Conservation (phyloP, 768 basidiomycete genomes). For the Arthromyces matolae region DNA sequence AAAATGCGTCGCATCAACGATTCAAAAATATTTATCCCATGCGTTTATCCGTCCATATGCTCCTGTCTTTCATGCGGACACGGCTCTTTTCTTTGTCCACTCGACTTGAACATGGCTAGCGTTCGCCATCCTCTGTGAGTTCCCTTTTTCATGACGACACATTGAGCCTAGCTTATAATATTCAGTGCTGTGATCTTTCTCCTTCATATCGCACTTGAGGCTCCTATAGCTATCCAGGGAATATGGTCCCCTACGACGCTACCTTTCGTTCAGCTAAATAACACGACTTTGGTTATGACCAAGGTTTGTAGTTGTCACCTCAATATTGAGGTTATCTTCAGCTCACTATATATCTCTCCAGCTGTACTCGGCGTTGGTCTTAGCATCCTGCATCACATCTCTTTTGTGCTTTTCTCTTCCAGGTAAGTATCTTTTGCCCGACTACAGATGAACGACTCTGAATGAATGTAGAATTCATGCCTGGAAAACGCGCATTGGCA, state of each 20-base stretch:
- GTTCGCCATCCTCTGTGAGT: slow-evolving; percentile 11
- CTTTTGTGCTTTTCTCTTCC: slow-evolving; percentile 70
- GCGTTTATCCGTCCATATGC: neutral
- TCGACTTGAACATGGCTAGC: slow-evolving; percentile 11
- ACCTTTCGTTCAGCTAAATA: slow-evolving; percentile 79
- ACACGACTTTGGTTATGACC: slow-evolving; percentile 71
- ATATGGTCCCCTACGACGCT: slow-evolving; percentile 57
- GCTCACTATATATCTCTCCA: slow-evolving; percentile 22
- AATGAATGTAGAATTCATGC: slow-evolving; percentile 60
- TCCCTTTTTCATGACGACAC: neutral
- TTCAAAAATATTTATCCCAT: too few relatives aligned
- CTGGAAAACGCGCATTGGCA: slow-evolving; percentile 80
- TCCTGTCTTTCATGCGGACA: neutral
- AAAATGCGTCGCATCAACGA: too few relatives aligned
- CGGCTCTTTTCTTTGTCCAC: too few relatives aligned
- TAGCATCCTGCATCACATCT: slow-evolving; percentile 57
- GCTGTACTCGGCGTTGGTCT: slow-evolving; percentile 65
- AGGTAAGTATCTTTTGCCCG: slow-evolving; percentile 41
- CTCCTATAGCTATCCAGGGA: slow-evolving; percentile 75
- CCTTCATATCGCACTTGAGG: slow-evolving; percentile 75
- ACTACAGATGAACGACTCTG: neutral
- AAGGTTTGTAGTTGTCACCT: slow-evolving; percentile 47
- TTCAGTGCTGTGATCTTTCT: slow-evolving; percentile 70
- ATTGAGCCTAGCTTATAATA: neutral
- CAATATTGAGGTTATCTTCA: neutral